A percentile compares a stretch with the other conserved stretches of the same genome.
phyloP scores from a whole-genome alignment of 495 filamentous ascomycete genomes.

The Poronia punctata region DNA sequence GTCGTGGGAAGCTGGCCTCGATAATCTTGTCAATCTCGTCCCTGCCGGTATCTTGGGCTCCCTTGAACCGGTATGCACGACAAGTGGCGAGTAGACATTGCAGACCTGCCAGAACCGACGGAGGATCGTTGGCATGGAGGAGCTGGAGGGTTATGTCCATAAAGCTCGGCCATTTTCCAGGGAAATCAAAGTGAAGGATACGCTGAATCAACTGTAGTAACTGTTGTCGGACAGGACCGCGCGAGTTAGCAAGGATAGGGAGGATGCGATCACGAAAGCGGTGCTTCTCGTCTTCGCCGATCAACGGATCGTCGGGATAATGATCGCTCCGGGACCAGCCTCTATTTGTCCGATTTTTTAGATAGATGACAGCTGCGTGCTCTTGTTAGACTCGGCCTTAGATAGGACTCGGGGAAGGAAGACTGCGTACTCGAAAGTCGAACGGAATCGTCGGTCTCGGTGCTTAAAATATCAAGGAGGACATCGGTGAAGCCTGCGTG shows the following conservation, averaged over 20 bases:
- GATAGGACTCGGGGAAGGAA: constrained; percentile 7
- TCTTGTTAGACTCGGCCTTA: constrained; percentile 7
- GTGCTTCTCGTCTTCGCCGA: constrained; percentile 84
- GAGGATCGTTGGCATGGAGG: constrained; percentile 72
- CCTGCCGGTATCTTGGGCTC: constrained; percentile 59
- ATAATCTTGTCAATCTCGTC: constrained; percentile 91
- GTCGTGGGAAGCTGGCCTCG: constrained; percentile 81
- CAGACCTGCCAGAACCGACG: constrained; percentile 82
- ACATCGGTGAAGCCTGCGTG: constrained; percentile 86
- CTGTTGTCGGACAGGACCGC: constrained; percentile 75
- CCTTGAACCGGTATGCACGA: constrained; percentile 89
- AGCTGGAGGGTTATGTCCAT: constrained; percentile 85
- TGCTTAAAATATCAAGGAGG: constrained; percentile 81
- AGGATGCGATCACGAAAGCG: constrained; percentile 79
- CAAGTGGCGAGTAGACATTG: constrained; percentile 92
- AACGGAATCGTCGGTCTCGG: constrained; percentile 74
- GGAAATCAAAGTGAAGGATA: constrained; percentile 92
- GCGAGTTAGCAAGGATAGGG: constrained; percentile 76
- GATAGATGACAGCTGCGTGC: constrained; percentile 78
- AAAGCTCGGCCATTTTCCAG: constrained; percentile 86
- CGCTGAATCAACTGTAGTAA: constrained; percentile 90
- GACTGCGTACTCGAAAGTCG: constrained; percentile 72
- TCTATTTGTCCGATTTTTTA: constrained; percentile 92
- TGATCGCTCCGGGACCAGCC: constrained; percentile 82
- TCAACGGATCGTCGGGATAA: constrained; percentile 52